phyloP scores from a whole-genome alignment of 305 asterid species.

The Solanum hybrid region DNA sequence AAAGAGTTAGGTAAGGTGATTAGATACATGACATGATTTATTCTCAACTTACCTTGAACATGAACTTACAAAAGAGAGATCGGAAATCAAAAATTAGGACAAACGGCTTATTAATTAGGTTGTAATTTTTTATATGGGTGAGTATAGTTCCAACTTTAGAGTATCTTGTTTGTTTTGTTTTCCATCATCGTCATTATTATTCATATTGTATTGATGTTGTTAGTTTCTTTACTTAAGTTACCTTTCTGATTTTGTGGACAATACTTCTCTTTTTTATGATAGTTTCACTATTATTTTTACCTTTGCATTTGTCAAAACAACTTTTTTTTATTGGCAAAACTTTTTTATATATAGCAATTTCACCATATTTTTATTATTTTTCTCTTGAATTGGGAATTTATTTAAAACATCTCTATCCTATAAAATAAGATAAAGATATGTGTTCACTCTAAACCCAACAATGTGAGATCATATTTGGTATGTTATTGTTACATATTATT shows the following conservation, averaged over 20 bases:
- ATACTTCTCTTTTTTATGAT: too few relatives aligned
- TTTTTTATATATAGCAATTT: too few relatives aligned
- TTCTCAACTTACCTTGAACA: background rate
- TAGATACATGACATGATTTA: background rate
- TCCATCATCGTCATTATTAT: too few relatives aligned
- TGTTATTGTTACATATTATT: background rate
- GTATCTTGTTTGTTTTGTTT: too few relatives aligned
- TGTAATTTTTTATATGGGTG: too few relatives aligned
- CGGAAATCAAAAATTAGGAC: too few relatives aligned
- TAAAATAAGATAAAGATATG: background rate
- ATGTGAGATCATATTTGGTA: background rate
- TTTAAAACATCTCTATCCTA: too few relatives aligned
- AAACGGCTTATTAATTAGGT: too few relatives aligned
- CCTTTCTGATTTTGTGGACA: background rate
- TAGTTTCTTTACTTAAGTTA: background rate
- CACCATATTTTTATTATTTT: background rate
- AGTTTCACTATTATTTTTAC: background rate
- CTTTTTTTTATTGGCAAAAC: background rate
- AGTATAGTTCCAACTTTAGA: too few relatives aligned
- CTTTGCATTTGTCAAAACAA: background rate
- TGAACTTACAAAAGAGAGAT: background rate
- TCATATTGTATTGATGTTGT: background rate
- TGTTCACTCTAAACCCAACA: too few relatives aligned
- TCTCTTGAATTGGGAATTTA: too few relatives aligned
- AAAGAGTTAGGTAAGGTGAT: background rate